Evolutionary conservation across 2,329 filamentous ascomycete genomes (phyloP).

Genomic region (Curvularia verruculosa): DNA sequence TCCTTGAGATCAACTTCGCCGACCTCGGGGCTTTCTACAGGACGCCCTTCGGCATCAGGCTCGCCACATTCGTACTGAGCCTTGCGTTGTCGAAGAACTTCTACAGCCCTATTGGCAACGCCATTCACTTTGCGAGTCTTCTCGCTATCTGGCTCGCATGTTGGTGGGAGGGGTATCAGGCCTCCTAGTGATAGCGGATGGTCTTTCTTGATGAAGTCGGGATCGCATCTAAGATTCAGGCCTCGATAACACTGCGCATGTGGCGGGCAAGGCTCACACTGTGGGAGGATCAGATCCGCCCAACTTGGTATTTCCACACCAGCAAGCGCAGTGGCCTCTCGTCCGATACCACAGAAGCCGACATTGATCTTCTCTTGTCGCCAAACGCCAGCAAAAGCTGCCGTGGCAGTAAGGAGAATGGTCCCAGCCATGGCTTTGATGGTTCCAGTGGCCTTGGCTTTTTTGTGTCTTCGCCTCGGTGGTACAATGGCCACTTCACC

Average conservation of each 20-base stretch:
- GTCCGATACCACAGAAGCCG: constrained; percentile 85
- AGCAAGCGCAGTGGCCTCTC: constrained; percentile 63
- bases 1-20: constrained; percentile 75
- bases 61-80: constrained; percentile 92
- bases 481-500: constrained; percentile 60
- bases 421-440: constrained; percentile 72
- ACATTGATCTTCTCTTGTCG: constrained; percentile 95
- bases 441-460: constrained; percentile 53
- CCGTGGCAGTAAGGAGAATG: constrained; percentile 71
- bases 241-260: constrained; percentile 88
- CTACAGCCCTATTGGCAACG: constrained; percentile 85
- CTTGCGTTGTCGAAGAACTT: constrained; percentile 81
- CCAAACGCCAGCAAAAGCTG: constrained; percentile 80
- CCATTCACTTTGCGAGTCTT: constrained; percentile 85
- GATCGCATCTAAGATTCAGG: constrained; percentile 79
- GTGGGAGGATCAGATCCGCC: constrained; percentile 72
- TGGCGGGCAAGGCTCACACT: constrained; percentile 86
- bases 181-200: constrained; percentile 86
- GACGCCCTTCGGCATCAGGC: constrained; percentile 66
- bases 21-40: constrained; percentile 68
- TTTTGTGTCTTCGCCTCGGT: constrained; percentile 39
- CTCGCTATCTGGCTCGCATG: constrained; percentile 92
- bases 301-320: constrained; percentile 75
- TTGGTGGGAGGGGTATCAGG: constrained; percentile 81
- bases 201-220: constrained; percentile 81